Evolutionary conservation across 1,139 yeast species (phyloP), one percentile per base, ranked within the genome.

Genomic region (Yamadazyma mexicana): DNA sequence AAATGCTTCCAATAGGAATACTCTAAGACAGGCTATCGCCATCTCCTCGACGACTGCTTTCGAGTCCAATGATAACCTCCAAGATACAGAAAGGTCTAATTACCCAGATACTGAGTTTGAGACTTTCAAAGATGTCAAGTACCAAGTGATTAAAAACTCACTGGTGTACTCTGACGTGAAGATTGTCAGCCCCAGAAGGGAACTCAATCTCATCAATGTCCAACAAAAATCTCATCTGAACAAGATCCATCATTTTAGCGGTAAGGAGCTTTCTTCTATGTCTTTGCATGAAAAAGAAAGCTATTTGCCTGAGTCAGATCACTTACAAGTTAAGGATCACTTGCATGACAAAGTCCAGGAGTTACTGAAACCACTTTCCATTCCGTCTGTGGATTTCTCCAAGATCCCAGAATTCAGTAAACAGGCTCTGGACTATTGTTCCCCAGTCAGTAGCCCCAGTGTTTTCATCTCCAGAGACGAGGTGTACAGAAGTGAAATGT

Each of bases 401-500:
- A 25, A 31, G 6, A 14, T 37, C 25, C 31, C 32, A 4, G 17
- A 4, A 3, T 16, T 12, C n/a, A 23, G 23, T 14, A 16, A 22
- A 11, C 20, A 14, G 12, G 17, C n/a, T 17, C 11, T 14, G 6
- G 18, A 27, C 11, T 31, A 36, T 17, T 40, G 24, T 14, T 24
- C 22, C 3, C 40, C 40, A 6, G 22, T 6, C 22, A 16, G 15
- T 12, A 4, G 15, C 15, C 8, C 38, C 40, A 5, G 15, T 28
- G 6, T 26, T 4, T 31, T 29, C 26, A 17, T 42, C 11, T 28
- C 47, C 8, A 47, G 34, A 30, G 42, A 49, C 34, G 48, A 45
- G 29, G 49, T 47, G 12, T 49, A 50, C 31, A 48, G 64, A 31
- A 47, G 52, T 11, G 70, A 64, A 45, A 55, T 64, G 58, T 41